phyloP scores from a whole-genome alignment of 169 alveolate genomes.

The Cryptosporidium xiaoi region DNA sequence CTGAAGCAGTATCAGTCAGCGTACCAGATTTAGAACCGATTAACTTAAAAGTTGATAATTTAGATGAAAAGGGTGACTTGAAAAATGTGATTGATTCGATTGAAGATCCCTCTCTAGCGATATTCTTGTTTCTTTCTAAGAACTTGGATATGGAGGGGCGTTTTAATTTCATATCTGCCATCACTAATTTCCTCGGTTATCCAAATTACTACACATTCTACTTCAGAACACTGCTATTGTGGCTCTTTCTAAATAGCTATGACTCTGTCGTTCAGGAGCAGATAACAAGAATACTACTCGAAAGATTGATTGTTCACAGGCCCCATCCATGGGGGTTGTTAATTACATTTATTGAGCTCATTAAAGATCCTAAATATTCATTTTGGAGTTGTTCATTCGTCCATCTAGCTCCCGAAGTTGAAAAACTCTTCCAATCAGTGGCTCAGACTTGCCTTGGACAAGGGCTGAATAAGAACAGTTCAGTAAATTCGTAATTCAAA shows the following conservation, averaged over 20 bases:
- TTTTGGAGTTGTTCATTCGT: conserved; percentile 82
- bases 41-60: not conserved
- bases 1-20: not conserved
- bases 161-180: conserved; percentile 88
- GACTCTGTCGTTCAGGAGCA: conserved; percentile 90
- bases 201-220: conserved; percentile 95
- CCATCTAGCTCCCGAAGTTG: conserved; percentile 81
- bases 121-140: conserved; percentile 81
- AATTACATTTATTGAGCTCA: conserved; percentile 93
- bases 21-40: not conserved
- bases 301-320: conserved; percentile 91
- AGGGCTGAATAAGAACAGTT: conserved; percentile 15
- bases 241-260: conserved; percentile 88
- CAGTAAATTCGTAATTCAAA: not conserved
- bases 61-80: not conserved
- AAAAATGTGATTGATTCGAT: not conserved
- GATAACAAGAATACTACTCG: conserved; percentile 90
- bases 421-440: conserved; percentile 80
- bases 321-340: conserved; percentile 99
- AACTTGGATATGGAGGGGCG: conserved; percentile 87
- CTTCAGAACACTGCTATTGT: conserved; percentile 88
- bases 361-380: conserved; percentile 89
- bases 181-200: conserved; percentile 94
- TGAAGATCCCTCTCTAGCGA: conserved; percentile 81
- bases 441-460: conserved; percentile 79